Conservation (phyloP, 2,329 filamentous ascomycete genomes). For the Aspergillus tanneri region DNA sequence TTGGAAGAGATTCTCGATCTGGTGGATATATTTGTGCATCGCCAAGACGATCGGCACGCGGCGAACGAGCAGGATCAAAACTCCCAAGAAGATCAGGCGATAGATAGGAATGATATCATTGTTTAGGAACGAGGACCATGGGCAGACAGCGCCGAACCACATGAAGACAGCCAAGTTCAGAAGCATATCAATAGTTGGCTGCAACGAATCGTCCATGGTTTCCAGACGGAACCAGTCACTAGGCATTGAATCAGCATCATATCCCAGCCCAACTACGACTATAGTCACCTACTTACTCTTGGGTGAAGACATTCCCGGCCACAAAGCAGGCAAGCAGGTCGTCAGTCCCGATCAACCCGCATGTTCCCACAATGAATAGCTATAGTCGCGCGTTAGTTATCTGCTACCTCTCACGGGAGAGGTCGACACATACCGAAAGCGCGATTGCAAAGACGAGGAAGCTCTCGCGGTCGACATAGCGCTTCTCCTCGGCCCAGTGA, state of each 20-base stretch:
- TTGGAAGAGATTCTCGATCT: constrained; percentile 72
- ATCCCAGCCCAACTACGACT: neutral
- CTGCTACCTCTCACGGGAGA: neutral
- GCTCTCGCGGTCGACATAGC: constrained; percentile 81
- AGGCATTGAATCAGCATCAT: constrained; percentile 16
- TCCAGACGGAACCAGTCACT: constrained; percentile 87
- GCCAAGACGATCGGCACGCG: constrained; percentile 74
- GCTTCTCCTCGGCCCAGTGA: constrained; percentile 77
- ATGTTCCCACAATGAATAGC: constrained; percentile 83
- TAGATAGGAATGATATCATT: constrained; percentile 71
- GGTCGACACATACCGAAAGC: constrained; percentile 62
- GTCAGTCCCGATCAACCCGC: constrained; percentile 81
- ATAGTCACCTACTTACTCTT: constrained; percentile 58
- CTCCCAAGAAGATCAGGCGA: constrained; percentile 69
- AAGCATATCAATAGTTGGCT: constrained; percentile 92
- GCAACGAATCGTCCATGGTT: constrained; percentile 86
- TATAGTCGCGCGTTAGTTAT: constrained; percentile 26
- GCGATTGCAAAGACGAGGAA: constrained; percentile 85
- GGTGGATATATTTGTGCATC: constrained; percentile 72
- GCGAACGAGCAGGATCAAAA: constrained; percentile 73
- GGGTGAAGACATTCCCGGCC: constrained; percentile 85
- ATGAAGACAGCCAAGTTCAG: constrained; percentile 86
- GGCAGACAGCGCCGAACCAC: constrained; percentile 84
- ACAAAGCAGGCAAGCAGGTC: constrained; percentile 91
- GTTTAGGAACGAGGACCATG: constrained; percentile 69